phyloP scores from a whole-genome alignment of 495 filamentous ascomycete genomes.

The Lasiosphaeria ovina region DNA sequence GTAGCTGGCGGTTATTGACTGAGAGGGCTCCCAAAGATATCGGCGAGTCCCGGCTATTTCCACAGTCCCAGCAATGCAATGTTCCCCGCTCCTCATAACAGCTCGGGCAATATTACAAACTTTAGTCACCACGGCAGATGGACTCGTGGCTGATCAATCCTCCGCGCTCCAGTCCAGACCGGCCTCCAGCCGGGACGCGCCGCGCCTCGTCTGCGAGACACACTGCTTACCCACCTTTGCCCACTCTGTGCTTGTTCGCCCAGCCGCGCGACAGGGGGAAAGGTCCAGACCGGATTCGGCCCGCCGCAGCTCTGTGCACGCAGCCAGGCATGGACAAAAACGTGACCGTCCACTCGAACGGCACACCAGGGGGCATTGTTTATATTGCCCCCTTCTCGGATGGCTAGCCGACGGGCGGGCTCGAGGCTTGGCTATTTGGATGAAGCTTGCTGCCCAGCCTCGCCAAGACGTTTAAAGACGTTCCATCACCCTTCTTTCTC shows the following conservation, averaged over 20 bases:
- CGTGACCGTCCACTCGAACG: too few relatives aligned
- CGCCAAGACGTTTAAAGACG: constrained; percentile 2
- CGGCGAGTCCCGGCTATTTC: background rate
- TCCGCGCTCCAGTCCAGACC: background rate
- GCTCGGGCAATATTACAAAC: background rate
- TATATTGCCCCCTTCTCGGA: constrained; percentile 9
- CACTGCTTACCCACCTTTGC: background rate
- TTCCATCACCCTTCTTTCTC: background rate
- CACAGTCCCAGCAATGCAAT: background rate
- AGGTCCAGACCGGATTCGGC: background rate
- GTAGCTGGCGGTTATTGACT: background rate
- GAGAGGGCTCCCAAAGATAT: background rate
- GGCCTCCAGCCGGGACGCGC: background rate
- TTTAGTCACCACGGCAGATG: background rate
- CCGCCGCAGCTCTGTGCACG: background rate
- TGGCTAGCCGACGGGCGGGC: constrained; percentile 12
- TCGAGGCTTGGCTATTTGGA: constrained; percentile 16
- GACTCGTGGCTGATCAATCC: too few relatives aligned
- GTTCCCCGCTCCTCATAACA: background rate
- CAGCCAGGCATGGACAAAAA: too few relatives aligned
- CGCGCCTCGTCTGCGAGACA: background rate
- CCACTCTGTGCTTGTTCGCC: background rate
- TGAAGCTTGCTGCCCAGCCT: constrained; percentile 3
- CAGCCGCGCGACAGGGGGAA: background rate
- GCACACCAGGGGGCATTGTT: background rate